phyloP scores from a whole-genome alignment of 169 alveolate genomes.

The Babesia ovis region DNA sequence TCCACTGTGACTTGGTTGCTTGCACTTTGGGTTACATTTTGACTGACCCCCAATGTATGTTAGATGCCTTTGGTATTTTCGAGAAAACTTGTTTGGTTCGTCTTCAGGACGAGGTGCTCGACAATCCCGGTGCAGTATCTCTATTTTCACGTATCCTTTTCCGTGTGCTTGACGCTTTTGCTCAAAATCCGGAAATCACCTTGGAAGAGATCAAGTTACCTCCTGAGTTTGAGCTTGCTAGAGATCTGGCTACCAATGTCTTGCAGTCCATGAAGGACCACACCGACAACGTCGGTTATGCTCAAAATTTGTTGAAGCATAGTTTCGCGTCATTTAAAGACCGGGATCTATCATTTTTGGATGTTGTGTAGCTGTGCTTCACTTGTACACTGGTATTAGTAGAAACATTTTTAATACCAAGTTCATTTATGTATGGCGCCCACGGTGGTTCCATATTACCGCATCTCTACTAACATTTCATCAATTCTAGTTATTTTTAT shows the following conservation, averaged over 20 bases:
- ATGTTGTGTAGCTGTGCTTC: background rate
- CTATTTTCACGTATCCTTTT: conserved; percentile 20
- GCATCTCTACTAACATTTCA: too few species aligned
- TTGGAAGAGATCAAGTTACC: conserved; percentile 49
- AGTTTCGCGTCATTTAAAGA: conserved; percentile 7
- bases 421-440: too few species aligned
- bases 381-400: background rate
- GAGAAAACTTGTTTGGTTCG: conserved; percentile 21
- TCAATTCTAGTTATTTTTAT: too few species aligned
- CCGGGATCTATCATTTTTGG: conserved; percentile 1
- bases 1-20: conserved; percentile 12
- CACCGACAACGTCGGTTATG: conserved; percentile 3
- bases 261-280: background rate
- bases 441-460: too few species aligned
- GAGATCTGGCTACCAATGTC: conserved; percentile 25
- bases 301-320: background rate
- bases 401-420: background rate
- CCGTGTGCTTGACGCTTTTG: conserved; percentile 5
- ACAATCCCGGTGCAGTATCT: conserved; percentile 35
- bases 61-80: conserved; percentile 6
- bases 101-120: conserved; percentile 53
- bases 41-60: background rate
- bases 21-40: background rate
- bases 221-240: conserved; percentile 16
- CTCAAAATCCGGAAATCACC: conserved; percentile 1